phyloP scores from a whole-genome alignment of 805 yeast species.

The Cyberlindnera bimundalis region DNA sequence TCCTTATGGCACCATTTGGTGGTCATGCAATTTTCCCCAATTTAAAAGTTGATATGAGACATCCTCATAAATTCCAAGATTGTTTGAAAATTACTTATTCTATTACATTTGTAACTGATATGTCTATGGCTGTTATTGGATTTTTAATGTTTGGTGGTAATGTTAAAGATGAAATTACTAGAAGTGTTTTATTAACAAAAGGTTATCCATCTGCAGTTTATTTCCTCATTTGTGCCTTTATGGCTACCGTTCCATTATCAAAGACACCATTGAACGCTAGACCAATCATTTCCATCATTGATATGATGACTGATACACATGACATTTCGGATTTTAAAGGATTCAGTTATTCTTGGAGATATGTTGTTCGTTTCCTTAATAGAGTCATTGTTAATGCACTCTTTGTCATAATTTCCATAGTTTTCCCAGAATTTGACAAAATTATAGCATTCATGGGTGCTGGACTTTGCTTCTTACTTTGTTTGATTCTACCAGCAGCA shows the following conservation, averaged over 20 bases:
- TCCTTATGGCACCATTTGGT: conserved; percentile 79
- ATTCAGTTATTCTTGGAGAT: conserved; percentile 22
- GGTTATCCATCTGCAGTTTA: conserved; percentile 67
- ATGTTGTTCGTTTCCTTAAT: conserved; percentile 12
- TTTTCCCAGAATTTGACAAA: conserved; percentile 76
- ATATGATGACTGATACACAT: conserved; percentile 41
- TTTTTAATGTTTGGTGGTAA: conserved; percentile 76
- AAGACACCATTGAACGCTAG: conserved; percentile 81
- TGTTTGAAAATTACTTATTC: conserved; percentile 58
- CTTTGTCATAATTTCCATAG: conserved; percentile 56
- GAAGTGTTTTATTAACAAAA: conserved; percentile 58
- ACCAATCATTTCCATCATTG: conserved; percentile 74
- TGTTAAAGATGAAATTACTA: conserved; percentile 73
- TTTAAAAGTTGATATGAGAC: conserved; percentile 67
- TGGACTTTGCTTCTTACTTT: conserved; percentile 72
- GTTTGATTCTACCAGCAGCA: conserved; percentile 71
- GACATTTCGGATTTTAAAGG: conserved; percentile 22
- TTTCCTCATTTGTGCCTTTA: conserved; percentile 57
- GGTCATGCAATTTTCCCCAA: conserved; percentile 83
- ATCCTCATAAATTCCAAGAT: conserved; percentile 50
- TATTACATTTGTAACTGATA: conserved; percentile 57
- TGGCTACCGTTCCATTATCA: conserved; percentile 82
- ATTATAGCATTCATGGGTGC: conserved; percentile 81
- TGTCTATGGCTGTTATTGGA: conserved; percentile 62
- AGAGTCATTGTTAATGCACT: conserved; percentile 49